These are phyloP conservation scores for Chytriomyces hyalinus DNA, from an alignment of 192 early-diverging fungal genomes.

Conservation along the genomic window DNA sequence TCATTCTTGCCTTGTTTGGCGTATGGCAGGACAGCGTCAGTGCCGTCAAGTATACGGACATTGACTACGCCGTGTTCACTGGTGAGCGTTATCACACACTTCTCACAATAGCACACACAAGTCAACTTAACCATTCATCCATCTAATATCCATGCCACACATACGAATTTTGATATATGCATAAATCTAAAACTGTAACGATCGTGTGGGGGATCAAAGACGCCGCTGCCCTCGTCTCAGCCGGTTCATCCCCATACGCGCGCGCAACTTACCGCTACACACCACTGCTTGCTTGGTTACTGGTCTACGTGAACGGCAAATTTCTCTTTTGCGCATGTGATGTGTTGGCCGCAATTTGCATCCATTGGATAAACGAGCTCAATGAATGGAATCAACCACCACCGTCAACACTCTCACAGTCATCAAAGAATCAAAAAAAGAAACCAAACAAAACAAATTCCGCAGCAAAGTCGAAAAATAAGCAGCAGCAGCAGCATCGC, in stretches of 20 bases:
- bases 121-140: slow-evolving; percentile 39
- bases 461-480: neutral
- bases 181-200: too few species aligned
- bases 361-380: slow-evolving; percentile 43
- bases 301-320: slow-evolving; percentile 93
- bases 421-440: neutral
- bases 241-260: slow-evolving; percentile 79
- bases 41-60: slow-evolving; percentile 97
- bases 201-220: slow-evolving; percentile 49
- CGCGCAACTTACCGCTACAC: slow-evolving; percentile 98
- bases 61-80: slow-evolving; percentile 96
- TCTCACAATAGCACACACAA: neutral
- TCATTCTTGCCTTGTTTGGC: slow-evolving; percentile 78
- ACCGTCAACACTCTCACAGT: neutral
- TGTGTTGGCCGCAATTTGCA: slow-evolving; percentile 74
- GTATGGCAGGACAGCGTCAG: slow-evolving; percentile 86
- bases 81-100: neutral
- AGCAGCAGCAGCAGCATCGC: neutral
- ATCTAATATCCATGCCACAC: neutral
- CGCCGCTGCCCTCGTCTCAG: slow-evolving; percentile 79
- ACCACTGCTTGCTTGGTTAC: slow-evolving; percentile 85
- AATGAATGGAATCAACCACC: neutral
- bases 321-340: slow-evolving; percentile 87
- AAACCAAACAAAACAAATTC: neutral
- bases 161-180: too few species aligned